Evolutionary conservation across 257 asterid species (phyloP), one percentile per base, ranked within the genome.

Genomic region (Solanum pimpinellifolium): DNA sequence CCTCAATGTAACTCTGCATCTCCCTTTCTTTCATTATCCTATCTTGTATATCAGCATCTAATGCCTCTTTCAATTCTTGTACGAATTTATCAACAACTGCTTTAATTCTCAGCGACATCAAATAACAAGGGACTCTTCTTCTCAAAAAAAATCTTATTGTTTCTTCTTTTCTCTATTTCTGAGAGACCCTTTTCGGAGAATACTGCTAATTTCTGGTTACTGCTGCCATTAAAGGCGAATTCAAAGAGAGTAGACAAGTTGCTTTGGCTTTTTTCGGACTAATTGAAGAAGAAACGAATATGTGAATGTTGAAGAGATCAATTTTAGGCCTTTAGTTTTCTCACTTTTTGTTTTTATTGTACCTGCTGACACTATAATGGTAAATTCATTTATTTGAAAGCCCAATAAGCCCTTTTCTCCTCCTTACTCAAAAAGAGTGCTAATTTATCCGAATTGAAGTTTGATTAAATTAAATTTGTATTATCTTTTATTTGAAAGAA

Each of bases 1-100:
- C 98, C 88, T 94, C 98, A 5, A 97, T 97, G 90, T 97, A 97
- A 90, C 99, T 95, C 94, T 97, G 99, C 99, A 97, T 94, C 95
- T 97, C 99, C 88, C 98, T 91, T 88, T 97, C 99, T 93, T 97
- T 97, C 99, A 97, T 94, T 72, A 94, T 92, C 90, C 99, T 90
- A 87, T 97, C 99, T 89, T 95, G 98, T 89, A 95, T 94, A 91
- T 97, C 98, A 13, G 99, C 99, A 91, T 95, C 98, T 66, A 97
- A 91, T 60, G 99, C 99, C 87, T 97, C 98, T 92, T 95, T 95
- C 88, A 97, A 92, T 95, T 97, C 99, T 87, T 94, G 95, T 73
- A 97, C 99, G 80, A 97, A 97, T 95, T 94, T 94, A 87, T 95
- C 99, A 69, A 97, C 99, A 60, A 97, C 99, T 62, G 95, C 89